Evolutionary conservation across 2,329 filamentous ascomycete species (phyloP).

Genomic region (Trichophaea hybrida): DNA sequence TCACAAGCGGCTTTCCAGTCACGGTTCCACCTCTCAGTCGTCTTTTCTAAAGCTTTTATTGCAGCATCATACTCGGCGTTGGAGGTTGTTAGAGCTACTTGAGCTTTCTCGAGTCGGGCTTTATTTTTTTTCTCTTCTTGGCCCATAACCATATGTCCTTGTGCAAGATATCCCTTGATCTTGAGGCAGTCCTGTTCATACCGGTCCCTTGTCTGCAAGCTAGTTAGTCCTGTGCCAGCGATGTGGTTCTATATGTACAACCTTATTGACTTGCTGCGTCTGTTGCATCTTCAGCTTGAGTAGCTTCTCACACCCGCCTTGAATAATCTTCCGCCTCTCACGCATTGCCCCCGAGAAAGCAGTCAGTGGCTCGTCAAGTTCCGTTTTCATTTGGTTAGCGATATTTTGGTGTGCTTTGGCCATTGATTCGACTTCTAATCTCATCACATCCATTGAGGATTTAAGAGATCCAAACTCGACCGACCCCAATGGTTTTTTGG

Average conservation of each 20-base stretch:
- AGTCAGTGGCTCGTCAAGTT: constrained; percentile 81
- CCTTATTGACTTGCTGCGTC: constrained; percentile 82
- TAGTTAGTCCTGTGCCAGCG: neutral
- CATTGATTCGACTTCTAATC: constrained; percentile 82
- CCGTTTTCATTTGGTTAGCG: constrained; percentile 85
- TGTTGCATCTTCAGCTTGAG: constrained; percentile 88
- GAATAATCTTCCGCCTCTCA: constrained; percentile 89
- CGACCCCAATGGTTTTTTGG: constrained; percentile 77
- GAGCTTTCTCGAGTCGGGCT: constrained; percentile 95
- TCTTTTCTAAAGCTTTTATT: constrained; percentile 87
- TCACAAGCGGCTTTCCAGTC: constrained; percentile 96
- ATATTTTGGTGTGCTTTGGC: constrained; percentile 85
- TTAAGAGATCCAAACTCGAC: constrained; percentile 73
- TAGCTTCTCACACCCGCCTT: constrained; percentile 83
- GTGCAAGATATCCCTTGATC: constrained; percentile 95
- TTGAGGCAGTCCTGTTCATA: constrained; percentile 97
- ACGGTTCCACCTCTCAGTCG: constrained; percentile 86
- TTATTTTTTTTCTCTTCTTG: constrained; percentile 99
- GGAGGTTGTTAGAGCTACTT: constrained; percentile 80
- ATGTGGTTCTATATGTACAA: constrained; percentile 29
- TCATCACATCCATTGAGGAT: constrained; percentile 70
- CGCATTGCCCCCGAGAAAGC: constrained; percentile 94
- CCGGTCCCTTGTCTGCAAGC: constrained; percentile 60
- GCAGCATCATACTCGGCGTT: constrained; percentile 89
- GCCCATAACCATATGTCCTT: constrained; percentile 99